Conservation (phyloP, 2,329 filamentous ascomycete genomes). For the Alternaria conjuncta region DNA sequence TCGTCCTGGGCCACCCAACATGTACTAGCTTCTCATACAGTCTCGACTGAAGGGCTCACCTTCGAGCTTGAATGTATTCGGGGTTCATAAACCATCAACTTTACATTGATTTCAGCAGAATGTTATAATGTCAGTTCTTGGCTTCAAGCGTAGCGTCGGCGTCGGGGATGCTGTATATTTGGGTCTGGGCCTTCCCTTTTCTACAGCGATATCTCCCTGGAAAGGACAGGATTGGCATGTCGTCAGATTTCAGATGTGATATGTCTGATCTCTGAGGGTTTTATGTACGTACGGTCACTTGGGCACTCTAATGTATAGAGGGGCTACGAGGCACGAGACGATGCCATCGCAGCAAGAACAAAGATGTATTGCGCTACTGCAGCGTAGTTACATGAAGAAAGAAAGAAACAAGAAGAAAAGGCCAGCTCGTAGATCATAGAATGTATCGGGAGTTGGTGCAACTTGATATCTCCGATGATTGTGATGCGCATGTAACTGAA, state of each 20-base stretch:
- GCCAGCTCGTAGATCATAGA: constrained; percentile 3
- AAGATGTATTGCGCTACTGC: not conserved
- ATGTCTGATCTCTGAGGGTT: not conserved
- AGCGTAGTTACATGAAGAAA: not conserved
- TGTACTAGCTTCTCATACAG: constrained; percentile 31
- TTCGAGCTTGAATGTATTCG: not conserved
- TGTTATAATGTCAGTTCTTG: constrained; percentile 2
- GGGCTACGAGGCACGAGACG: not conserved
- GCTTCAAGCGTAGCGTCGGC: constrained; percentile 10
- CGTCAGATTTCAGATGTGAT: not conserved
- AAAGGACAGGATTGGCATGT: not conserved
- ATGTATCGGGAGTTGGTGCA: not conserved
- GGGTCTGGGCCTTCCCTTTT: not conserved
- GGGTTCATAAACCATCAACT: not conserved
- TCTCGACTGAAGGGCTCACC: not conserved
- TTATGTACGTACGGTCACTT: not conserved
- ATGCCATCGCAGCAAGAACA: not conserved
- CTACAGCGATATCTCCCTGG: not conserved
- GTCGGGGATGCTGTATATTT: constrained; percentile 8
- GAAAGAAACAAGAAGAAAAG: constrained; percentile 4
- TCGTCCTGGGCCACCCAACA: constrained; percentile 40
- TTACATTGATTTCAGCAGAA: constrained; percentile 1
- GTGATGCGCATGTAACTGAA: not conserved
- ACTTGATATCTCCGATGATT: not conserved
- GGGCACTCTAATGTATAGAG: not conserved